Evolutionary conservation across 805 yeast genomes (phyloP).

Genomic region (Ogataea dorogensis): DNA sequence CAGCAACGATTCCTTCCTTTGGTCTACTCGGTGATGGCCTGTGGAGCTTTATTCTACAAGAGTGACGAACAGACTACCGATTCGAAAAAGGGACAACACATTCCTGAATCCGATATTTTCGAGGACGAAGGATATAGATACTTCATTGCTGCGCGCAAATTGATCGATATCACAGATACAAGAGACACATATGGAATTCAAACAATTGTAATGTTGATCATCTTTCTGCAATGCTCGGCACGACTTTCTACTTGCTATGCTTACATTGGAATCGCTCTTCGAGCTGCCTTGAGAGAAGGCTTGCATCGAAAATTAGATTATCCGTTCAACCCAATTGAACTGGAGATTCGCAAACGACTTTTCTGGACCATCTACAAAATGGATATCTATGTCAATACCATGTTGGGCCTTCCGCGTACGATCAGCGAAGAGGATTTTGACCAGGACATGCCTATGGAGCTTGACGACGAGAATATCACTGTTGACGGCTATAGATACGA

Average conservation of each 20-base stretch:
- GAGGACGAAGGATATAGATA: conserved; percentile 79
- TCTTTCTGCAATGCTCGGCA: conserved; percentile 86
- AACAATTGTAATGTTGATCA: conserved; percentile 80
- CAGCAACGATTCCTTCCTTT: conserved; percentile 77
- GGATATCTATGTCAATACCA: conserved; percentile 86
- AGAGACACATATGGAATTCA: conserved; percentile 81
- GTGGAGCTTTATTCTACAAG: conserved; percentile 76
- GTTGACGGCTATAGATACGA: conserved; percentile 49
- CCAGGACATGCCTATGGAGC: conserved; percentile 79
- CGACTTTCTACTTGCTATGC: conserved; percentile 84
- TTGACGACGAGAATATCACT: conserved; percentile 85
- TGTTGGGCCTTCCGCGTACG: conserved; percentile 80
- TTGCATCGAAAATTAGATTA: conserved; percentile 70
- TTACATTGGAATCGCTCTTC: conserved; percentile 81
- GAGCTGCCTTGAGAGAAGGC: conserved; percentile 82
- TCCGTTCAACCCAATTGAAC: conserved; percentile 69
- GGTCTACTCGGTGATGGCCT: conserved; percentile 83
- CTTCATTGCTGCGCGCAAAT: conserved; percentile 74
- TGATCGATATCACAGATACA: conserved; percentile 81
- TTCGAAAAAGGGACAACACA: conserved; percentile 25
- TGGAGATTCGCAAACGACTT: conserved; percentile 78
- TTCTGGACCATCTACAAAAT: conserved; percentile 90
- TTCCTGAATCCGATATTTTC: conserved; percentile 36
- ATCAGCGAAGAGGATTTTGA: conserved; percentile 78
- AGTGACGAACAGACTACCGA: conserved; percentile 39